phyloP scores from a whole-genome alignment of 768 basidiomycete genomes.

The Mycena vitilis region DNA sequence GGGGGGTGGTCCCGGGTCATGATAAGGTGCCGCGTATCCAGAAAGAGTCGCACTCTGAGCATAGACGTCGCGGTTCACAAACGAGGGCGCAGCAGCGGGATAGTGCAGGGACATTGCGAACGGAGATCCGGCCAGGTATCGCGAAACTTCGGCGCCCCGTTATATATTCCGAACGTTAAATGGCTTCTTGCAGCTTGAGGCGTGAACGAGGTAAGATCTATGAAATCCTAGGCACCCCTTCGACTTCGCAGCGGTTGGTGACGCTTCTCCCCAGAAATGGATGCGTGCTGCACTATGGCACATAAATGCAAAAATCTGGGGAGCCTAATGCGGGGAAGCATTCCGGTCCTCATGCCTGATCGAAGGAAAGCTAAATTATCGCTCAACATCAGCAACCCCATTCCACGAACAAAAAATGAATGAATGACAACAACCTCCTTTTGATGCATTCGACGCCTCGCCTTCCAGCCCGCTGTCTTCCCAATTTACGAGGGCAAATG shows the following conservation, averaged over 20 bases:
- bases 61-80: slow-evolving; percentile 4
- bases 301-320: slow-evolving; percentile 23
- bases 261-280: slow-evolving; percentile 30
- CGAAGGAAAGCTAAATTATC: slow-evolving; percentile 22
- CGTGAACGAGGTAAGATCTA: slow-evolving; percentile 34
- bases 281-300: slow-evolving; percentile 14
- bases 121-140: slow-evolving; percentile 25
- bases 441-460: slow-evolving; percentile 8
- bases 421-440: slow-evolving; percentile 8
- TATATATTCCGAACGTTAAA: slow-evolving; percentile 31
- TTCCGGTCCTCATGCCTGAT: slow-evolving; percentile 30
- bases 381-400: slow-evolving; percentile 14
- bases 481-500: background rate
- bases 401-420: slow-evolving; percentile 4
- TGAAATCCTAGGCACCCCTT: slow-evolving; percentile 31
- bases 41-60: background rate
- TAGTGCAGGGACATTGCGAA: slow-evolving; percentile 30
- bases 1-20: slow-evolving; percentile 13
- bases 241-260: slow-evolving; percentile 24
- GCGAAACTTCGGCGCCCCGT: slow-evolving; percentile 17
- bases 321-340: slow-evolving; percentile 31
- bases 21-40: slow-evolving; percentile 19
- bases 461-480: slow-evolving; percentile 12
- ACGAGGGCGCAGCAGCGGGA: slow-evolving; percentile 7
- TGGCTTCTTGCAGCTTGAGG: slow-evolving; percentile 30